Conservation (phyloP, 495 filamentous ascomycete species). For the Penicillium longicatenatum region DNA sequence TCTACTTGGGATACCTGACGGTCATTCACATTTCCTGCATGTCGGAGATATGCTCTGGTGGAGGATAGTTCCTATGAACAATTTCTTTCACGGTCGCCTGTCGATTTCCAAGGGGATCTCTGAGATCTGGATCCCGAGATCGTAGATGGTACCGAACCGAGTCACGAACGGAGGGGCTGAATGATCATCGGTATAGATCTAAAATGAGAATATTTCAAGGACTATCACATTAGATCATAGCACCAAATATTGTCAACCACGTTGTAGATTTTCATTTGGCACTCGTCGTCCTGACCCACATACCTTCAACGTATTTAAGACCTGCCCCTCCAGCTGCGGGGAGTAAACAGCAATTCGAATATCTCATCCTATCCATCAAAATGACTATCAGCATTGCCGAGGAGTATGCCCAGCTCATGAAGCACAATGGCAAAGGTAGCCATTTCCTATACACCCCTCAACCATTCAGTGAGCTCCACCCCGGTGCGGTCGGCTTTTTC, state of each 20-base stretch:
- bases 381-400: constrained; percentile 11
- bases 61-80: neutral
- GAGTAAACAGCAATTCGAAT: neutral
- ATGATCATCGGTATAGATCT: neutral
- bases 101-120: neutral
- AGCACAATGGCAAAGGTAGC: constrained; percentile 6
- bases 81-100: neutral
- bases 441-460: constrained; percentile 14
- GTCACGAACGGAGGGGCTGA: neutral
- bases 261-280: neutral
- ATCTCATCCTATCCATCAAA: neutral
- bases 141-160: neutral
- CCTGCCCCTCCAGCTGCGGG: neutral
- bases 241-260: neutral
- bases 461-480: constrained; percentile 12
- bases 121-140: neutral
- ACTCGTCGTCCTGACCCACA: neutral
- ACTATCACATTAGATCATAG: neutral
- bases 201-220: neutral
- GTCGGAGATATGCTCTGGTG: neutral
- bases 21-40: too few relatives aligned
- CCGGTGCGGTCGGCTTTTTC: constrained; percentile 15
- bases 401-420: constrained; percentile 19
- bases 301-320: neutral
- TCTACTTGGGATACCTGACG: neutral